Percentiles rank a stretch among this genome's conserved stretches.
Evolutionary conservation across 148 eudicot species (phyloP).

Genomic region (Fagopyrum tataricum): DNA sequence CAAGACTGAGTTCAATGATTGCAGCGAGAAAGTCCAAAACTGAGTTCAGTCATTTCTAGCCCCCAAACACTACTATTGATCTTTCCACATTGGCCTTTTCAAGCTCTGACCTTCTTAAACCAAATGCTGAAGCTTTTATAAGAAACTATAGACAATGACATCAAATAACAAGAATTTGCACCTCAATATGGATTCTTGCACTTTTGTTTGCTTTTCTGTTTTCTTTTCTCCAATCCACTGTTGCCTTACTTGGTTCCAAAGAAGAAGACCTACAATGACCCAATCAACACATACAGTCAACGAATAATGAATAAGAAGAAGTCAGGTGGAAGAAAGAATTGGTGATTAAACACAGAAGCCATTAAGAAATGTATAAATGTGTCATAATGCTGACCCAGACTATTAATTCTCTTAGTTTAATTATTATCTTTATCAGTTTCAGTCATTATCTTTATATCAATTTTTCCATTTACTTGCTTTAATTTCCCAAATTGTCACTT

Average conservation of each 20-base stretch:
- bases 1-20: no score
- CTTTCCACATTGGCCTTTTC: background rate
- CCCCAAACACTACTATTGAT: no score
- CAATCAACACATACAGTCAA: background rate
- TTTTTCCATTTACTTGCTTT: no score
- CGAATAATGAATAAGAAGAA: background rate
- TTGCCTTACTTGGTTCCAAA: slow-evolving; percentile 81
- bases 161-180: slow-evolving; percentile 15
- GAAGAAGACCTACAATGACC: slow-evolving; percentile 53
- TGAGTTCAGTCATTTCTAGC: no score
- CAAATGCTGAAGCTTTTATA: background rate
- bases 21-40: no score
- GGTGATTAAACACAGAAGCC: background rate
- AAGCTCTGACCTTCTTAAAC: background rate
- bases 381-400: background rate
- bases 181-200: slow-evolving; percentile 53
- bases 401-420: no score
- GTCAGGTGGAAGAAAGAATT: background rate
- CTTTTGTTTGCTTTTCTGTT: slow-evolving; percentile 28
- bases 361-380: background rate
- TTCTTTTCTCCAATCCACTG: slow-evolving; percentile 69
- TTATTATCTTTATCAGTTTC: no score
- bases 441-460: no score
- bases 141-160: no score
- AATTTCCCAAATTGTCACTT: no score